phyloP scores from a whole-genome alignment of 1,284 basidiomycete genomes.

The Thelephora terrestris region DNA sequence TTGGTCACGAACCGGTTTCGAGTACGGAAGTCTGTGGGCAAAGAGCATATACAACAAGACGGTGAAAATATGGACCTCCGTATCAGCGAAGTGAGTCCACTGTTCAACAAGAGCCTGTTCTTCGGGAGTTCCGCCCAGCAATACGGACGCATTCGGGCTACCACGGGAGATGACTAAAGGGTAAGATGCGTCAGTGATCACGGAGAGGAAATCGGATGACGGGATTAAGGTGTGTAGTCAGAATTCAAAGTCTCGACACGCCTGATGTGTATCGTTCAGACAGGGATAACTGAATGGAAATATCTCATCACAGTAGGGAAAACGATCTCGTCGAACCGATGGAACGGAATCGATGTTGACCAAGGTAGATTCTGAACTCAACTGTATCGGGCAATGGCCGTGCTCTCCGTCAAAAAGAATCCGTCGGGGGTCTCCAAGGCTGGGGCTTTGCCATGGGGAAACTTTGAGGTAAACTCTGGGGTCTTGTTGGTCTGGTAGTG shows the following conservation, averaged over 20 bases:
- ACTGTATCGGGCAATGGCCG: conserved; percentile 74
- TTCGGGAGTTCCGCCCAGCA: conserved; percentile 47
- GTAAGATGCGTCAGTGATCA: background rate
- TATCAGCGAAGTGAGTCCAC: conserved; percentile 57
- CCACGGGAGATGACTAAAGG: conserved; percentile 23
- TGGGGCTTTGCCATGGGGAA: conserved; percentile 81
- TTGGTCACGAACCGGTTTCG: conserved; percentile 44
- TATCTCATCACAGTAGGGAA: conserved; percentile 27
- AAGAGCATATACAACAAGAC: conserved; percentile 20
- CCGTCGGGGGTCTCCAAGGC: conserved; percentile 74
- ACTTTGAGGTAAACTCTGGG: conserved; percentile 70
- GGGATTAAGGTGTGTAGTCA: conserved; percentile 20
- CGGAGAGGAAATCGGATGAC: background rate
- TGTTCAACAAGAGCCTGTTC: conserved; percentile 56
- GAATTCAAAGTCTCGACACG: conserved; percentile 26
- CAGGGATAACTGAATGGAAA: conserved; percentile 47
- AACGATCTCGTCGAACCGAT: conserved; percentile 18
- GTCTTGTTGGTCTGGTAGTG: conserved; percentile 71
- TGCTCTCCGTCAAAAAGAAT: conserved; percentile 70
- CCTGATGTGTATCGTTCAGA: conserved; percentile 48
- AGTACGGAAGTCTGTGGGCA: conserved; percentile 36
- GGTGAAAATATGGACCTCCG: conserved; percentile 34
- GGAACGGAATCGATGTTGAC: conserved; percentile 50
- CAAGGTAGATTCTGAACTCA: conserved; percentile 1
- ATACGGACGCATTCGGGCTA: conserved; percentile 50